phyloP scores from a whole-genome alignment of 371 early-diverging fungal genomes.

The Synchytrium microbalum region DNA sequence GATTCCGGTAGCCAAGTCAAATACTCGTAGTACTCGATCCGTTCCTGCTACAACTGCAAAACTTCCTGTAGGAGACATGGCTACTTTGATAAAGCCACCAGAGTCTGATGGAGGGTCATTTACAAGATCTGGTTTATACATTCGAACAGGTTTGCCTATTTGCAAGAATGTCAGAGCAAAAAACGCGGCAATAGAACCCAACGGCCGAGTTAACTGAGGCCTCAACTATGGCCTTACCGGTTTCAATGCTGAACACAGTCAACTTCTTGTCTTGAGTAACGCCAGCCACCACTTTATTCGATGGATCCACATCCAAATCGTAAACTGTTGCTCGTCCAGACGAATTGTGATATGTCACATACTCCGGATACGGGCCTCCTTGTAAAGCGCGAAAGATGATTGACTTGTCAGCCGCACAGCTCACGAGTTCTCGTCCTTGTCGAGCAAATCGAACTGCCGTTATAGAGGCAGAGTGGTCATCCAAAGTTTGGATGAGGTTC shows the following conservation, averaged over 20 bases:
- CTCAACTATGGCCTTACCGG: slow-evolving; percentile 45
- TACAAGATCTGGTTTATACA: slow-evolving; percentile 33
- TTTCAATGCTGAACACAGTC: slow-evolving; percentile 50
- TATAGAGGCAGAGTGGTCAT: slow-evolving; percentile 81
- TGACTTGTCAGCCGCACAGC: slow-evolving; percentile 80
- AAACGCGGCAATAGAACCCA: slow-evolving; percentile 21
- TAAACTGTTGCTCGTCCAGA: slow-evolving; percentile 66
- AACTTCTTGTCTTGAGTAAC: slow-evolving; percentile 56
- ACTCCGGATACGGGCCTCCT: slow-evolving; percentile 18
- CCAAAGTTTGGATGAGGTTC: slow-evolving; percentile 62
- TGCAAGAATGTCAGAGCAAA: slow-evolving; percentile 39
- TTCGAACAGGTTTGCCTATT: slow-evolving; percentile 13
- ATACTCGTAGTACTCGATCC: slow-evolving; percentile 66
- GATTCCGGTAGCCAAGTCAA: slow-evolving; percentile 58
- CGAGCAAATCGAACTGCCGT: slow-evolving; percentile 64
- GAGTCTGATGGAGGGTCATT: slow-evolving; percentile 6
- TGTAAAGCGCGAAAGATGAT: slow-evolving; percentile 56
- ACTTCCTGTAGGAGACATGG: slow-evolving; percentile 65
- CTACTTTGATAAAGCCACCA: slow-evolving; percentile 42
- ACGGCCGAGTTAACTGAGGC: slow-evolving; percentile 42
- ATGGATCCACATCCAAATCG: slow-evolving; percentile 35
- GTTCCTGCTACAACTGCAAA: slow-evolving; percentile 63
- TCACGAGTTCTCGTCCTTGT: slow-evolving; percentile 57
- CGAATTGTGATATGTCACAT: slow-evolving; percentile 58
- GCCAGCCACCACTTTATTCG: slow-evolving; percentile 21